Conservation (phyloP, 2,329 filamentous ascomycete genomes). For the Botrytis byssoidea region DNA sequence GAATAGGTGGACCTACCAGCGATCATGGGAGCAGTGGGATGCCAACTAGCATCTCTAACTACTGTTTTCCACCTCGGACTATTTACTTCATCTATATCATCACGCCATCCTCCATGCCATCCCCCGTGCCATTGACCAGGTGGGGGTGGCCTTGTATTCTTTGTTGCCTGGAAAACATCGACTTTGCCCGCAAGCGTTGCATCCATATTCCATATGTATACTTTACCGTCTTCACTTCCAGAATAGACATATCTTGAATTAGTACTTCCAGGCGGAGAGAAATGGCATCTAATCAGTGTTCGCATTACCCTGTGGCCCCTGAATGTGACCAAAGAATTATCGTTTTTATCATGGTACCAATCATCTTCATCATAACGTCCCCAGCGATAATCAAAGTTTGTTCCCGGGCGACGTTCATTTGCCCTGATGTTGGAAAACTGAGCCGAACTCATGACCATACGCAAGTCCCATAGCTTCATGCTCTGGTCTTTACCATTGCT, state of each 20-base stretch:
- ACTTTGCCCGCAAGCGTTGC: constrained; percentile 77
- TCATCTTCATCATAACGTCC: constrained; percentile 62
- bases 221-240: constrained; percentile 83
- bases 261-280: constrained; percentile 81
- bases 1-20: constrained; percentile 38
- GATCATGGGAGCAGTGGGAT: constrained; percentile 66
- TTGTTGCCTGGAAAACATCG: constrained; percentile 72
- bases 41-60: constrained; percentile 70
- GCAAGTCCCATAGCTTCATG: constrained; percentile 94
- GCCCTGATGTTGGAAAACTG: constrained; percentile 58
- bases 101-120: constrained; percentile 24
- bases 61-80: constrained; percentile 58
- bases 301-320: constrained; percentile 84
- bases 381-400: constrained; percentile 73
- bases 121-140: constrained; percentile 27
- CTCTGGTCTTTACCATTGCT: constrained; percentile 95
- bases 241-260: constrained; percentile 92
- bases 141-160: constrained; percentile 54
- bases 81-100: constrained; percentile 32
- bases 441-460: constrained; percentile 79
- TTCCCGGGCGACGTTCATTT: constrained; percentile 50
- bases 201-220: constrained; percentile 92
- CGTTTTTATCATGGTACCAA: constrained; percentile 73
- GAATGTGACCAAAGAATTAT: constrained; percentile 93
- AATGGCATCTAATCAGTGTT: constrained; percentile 92